Base-by-base conservation (phyloP, 306 rosid genomes). In the Crotalaria pallida region DNA sequence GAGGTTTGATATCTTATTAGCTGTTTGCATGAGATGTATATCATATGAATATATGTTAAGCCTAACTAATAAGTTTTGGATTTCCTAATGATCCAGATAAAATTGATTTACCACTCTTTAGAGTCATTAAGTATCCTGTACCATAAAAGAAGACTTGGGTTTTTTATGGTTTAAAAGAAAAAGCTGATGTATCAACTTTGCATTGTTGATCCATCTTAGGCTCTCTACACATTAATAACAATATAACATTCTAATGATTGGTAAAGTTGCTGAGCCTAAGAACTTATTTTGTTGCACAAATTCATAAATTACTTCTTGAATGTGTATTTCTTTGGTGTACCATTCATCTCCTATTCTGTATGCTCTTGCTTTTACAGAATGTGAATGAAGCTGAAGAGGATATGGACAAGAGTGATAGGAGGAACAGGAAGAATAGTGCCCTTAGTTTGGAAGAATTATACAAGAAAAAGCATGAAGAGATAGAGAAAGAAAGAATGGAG, bases 401-500 rank as follows among this genome's bases (percentile, higher is more conserved):
- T 13, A 47, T 65, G 48, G 50, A 63, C 36, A 17, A 19, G 71
- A 73, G 26, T 18, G 63, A 66, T 75, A 74, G 19, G 72, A 59
- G 57, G 71, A 80, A 33, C n/a, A n/a, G n/a, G 67, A 84, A 79
- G 66, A 49, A 58, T 7, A 72, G 84, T 18, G 38, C 72, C 19
- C 49, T 67, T 66, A 84, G 83, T 82, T 73, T 92, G 72, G 71
- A 79, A 67, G 76, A 77, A 71, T 11, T 86, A 74, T 85, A 83
- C 53, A 78, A 75, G 79, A 89, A 76, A 82, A 71, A 83, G 67
- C 85, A 70, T 61, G 84, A 87, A 73, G 88, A 85, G 81, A 80
- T 66, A 27, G 89, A 86, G 84, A 84, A 77, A 67, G 88, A 76
- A 69, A 84, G 89, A 69, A 76, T 62, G 80, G 96, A 86, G 81